These are phyloP conservation scores for Penicillium decumbens DNA, from an alignment of 2,329 filamentous ascomycete genomes.

Conservation along the genomic window DNA sequence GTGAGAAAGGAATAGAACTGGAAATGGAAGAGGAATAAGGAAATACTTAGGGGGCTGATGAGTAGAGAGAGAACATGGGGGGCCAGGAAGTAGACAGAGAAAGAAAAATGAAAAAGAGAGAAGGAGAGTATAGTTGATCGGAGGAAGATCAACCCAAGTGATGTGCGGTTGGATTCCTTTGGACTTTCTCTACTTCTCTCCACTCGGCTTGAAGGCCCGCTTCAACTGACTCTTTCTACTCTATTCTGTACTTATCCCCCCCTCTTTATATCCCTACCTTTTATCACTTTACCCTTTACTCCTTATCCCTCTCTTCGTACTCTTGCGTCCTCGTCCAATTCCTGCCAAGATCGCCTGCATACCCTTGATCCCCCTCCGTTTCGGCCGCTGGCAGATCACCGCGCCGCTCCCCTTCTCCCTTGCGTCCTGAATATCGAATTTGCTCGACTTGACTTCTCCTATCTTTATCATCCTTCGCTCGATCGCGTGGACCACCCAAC, in stretches of 20 bases:
- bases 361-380: conserved; percentile 14
- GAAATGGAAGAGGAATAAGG: neutral
- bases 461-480: conserved; percentile 1
- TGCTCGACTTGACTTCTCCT: conserved; percentile 5
- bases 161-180: neutral
- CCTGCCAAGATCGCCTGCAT: conserved; percentile 19
- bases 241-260: neutral
- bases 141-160: neutral
- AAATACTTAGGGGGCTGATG: neutral
- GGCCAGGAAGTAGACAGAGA: neutral
- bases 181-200: neutral
- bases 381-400: conserved; percentile 21
- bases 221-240: neutral
- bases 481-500: conserved; percentile 1
- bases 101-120: neutral
- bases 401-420: conserved; percentile 26
- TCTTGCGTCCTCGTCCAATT: neutral
- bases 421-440: conserved; percentile 21
- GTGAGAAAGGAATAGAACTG: conserved; percentile 1
- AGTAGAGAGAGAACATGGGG: neutral
- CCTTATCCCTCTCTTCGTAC: neutral
- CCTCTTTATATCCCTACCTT: neutral
- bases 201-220: neutral
- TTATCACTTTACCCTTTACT: neutral
- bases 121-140: neutral